A percentile compares a stretch with the other conserved stretches of the same genome.
These are phyloP conservation scores for Nakazawaea laoshanensis DNA, from an alignment of 805 yeast genomes.

Conservation along the genomic window DNA sequence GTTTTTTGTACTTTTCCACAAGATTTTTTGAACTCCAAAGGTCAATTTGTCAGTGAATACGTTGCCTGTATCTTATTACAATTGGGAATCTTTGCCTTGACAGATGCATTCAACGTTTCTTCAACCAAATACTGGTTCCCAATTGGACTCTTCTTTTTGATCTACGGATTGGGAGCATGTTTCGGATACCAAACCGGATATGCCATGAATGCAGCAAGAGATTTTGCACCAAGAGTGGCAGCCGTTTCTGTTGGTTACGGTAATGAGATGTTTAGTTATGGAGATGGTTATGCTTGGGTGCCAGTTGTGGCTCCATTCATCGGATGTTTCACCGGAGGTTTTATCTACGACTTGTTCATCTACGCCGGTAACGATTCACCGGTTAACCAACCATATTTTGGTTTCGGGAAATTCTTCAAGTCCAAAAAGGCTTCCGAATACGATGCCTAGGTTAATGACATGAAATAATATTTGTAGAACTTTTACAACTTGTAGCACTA, in stretches of 20 bases:
- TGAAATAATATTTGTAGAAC: too few species aligned
- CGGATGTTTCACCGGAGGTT: constrained; percentile 40
- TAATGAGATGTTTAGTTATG: constrained; percentile 26
- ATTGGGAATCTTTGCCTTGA: constrained; percentile 38
- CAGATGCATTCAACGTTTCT: constrained; percentile 38
- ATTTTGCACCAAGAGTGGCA: constrained; percentile 45
- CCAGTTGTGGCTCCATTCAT: constrained; percentile 41
- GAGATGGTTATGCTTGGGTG: constrained; percentile 43
- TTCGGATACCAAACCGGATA: constrained; percentile 46
- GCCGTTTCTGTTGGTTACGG: constrained; percentile 39
- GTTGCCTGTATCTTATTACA: constrained; percentile 36
- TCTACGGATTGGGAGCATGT: constrained; percentile 37
- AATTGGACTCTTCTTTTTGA: constrained; percentile 33
- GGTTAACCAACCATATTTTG: constrained; percentile 32
- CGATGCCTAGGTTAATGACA: too few species aligned
- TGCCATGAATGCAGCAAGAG: constrained; percentile 48
- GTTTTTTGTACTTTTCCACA: constrained; percentile 39
- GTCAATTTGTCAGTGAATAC: constrained; percentile 40
- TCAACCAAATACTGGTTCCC: constrained; percentile 39
- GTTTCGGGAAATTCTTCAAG: constrained; percentile 14
- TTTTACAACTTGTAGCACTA: too few species aligned
- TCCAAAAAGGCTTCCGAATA: neutral
- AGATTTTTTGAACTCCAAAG: constrained; percentile 27
- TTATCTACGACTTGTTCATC: constrained; percentile 40
- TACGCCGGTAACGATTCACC: constrained; percentile 47